A percentile compares a stretch with the other conserved stretches of the same genome.
These are phyloP conservation scores for Xylariaceae sp. DNA, from an alignment of 2,329 filamentous ascomycete species.

Conservation along the genomic window DNA sequence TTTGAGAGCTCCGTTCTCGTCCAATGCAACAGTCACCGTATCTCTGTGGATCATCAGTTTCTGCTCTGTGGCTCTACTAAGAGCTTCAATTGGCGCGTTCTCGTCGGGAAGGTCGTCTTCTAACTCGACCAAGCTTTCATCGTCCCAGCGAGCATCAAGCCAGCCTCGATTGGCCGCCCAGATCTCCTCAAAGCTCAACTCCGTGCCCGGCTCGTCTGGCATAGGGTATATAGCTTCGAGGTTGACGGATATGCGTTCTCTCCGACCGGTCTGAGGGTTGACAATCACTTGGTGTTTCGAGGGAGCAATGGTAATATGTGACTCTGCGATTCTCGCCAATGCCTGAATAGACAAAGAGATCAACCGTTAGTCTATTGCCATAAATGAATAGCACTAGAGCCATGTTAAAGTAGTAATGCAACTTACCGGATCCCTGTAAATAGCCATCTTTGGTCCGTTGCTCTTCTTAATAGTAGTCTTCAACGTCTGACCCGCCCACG, in stretches of 20 bases:
- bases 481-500: conserved; percentile 88
- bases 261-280: conserved; percentile 76
- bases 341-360: conserved; percentile 47
- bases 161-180: conserved; percentile 72
- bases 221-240: conserved; percentile 81
- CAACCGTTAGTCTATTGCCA: conserved; percentile 79
- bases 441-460: conserved; percentile 71
- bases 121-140: conserved; percentile 31
- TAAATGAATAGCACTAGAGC: conserved; percentile 63
- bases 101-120: conserved; percentile 18
- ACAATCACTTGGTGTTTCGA: conserved; percentile 70
- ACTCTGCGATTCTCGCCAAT: conserved; percentile 54
- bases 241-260: conserved; percentile 82
- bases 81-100: conserved; percentile 27
- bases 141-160: conserved; percentile 54
- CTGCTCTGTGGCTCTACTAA: conserved; percentile 28
- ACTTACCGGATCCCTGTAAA: conserved; percentile 97
- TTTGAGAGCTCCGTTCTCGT: conserved; percentile 55
- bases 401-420: conserved; percentile 26
- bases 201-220: conserved; percentile 62
- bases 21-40: conserved; percentile 40
- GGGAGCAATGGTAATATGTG: conserved; percentile 63
- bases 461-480: conserved; percentile 80
- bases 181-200: conserved; percentile 88
- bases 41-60: conserved; percentile 44